Evolutionary conservation across 345 rosid species (phyloP), one percentile per base, ranked within the genome.

Genomic region (Rhizophora apiculata): DNA sequence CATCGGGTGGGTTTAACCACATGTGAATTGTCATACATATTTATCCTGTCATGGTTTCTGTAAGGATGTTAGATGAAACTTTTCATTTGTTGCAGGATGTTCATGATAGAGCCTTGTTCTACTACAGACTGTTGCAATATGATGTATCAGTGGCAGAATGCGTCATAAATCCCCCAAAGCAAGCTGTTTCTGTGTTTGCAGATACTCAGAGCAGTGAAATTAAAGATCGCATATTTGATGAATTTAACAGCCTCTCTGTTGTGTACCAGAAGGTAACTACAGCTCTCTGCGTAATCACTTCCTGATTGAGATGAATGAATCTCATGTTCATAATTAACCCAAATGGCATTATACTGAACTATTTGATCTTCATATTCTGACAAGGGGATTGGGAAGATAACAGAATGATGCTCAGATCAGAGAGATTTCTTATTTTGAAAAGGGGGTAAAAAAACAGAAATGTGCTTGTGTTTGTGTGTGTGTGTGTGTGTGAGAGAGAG

Each of bases 61-160:
- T 43, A 34, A 61, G 43, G 60, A 29, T 27, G 27, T 57, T 29
- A 49, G 11, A 64, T 79, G 74, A 62, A 81, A 73, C 68, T 34
- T 65, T 64, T 27, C 62, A 60, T 67, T 71, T 61, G 68, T 71
- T 77, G 77, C 89, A 95, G 97, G 99, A 95, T 84, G 97, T 95
- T 83, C 99, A 95, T 77, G 99, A 95, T 72, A 83, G 99, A 80
- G 97, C 97, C 82, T 81, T 95, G 74, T 90, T 95, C 88, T 95
- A 95, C 85, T 90, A 88, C 78, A 91, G 99, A 83, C 90, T 92
- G 78, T 83, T 95, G 82, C 92, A 84, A 66, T 59, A 88, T 62
- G 74, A 89, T 74, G 88, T 87, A 71, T 82, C 96, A 24, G 85
- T 82, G 34, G 96, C 97, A 68, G 96, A 89, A 78, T 81, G 84